Percentiles rank a stretch among this genome's conserved stretches.
These are phyloP conservation scores for Stachybotrys elegans DNA, from an alignment of 2,329 filamentous ascomycete genomes.

Conservation along the genomic window DNA sequence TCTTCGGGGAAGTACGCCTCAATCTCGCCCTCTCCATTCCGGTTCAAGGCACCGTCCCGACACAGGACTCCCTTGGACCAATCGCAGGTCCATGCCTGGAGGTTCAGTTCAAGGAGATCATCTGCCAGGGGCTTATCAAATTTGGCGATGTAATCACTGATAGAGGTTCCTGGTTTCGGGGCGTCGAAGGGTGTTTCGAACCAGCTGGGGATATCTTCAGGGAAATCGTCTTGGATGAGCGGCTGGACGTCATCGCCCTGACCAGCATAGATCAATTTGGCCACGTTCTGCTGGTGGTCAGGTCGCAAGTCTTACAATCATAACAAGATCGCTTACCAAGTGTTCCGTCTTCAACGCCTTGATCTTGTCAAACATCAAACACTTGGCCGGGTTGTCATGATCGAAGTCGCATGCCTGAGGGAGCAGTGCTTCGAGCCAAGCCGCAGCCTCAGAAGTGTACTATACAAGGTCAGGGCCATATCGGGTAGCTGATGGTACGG, in stretches of 20 bases:
- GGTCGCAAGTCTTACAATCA: background rate
- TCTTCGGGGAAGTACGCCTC: too few species aligned
- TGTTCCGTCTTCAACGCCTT: slow-evolving; percentile 4
- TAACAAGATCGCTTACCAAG: background rate
- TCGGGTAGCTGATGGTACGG: background rate
- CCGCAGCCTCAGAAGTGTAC: slow-evolving; percentile 4
- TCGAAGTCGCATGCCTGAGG: slow-evolving; percentile 3
- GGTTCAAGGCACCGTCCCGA: too few species aligned
- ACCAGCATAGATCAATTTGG: slow-evolving; percentile 4
- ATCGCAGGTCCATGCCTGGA: slow-evolving; percentile 2
- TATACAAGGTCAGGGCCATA: background rate
- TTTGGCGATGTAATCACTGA: slow-evolving; percentile 4
- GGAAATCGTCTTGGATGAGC: slow-evolving; percentile 4
- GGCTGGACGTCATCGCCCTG: background rate
- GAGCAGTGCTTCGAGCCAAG: slow-evolving; percentile 4
- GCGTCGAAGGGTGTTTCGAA: background rate
- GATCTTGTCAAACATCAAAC: slow-evolving; percentile 7
- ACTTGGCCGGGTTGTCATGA: background rate
- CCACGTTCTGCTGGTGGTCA: slow-evolving; percentile 1
- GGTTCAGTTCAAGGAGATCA: background rate
- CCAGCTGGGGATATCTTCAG: background rate
- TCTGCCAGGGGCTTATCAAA: background rate
- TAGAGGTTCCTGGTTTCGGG: background rate
- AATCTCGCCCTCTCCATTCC: too few species aligned
- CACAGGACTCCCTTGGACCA: too few species aligned